A percentile compares a stretch with the other conserved stretches of the same genome.
phyloP scores from a whole-genome alignment of 139 green algal genomes.

The Closterium sp. region DNA sequence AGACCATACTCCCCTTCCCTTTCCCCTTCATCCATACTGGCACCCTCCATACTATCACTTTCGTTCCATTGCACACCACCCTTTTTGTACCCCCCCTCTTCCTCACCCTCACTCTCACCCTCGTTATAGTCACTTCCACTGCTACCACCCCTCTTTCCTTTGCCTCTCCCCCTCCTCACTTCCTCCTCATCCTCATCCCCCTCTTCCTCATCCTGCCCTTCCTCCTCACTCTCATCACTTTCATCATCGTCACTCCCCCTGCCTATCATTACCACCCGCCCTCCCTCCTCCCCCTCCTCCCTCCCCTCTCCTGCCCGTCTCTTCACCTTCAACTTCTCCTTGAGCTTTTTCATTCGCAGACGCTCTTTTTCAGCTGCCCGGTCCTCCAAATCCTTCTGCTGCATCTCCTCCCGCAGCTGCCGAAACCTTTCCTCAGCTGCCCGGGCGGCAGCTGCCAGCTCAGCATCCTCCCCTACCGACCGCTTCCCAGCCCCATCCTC shows the following conservation, averaged over 20 bases:
- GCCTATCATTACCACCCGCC: not conserved
- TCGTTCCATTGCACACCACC: not conserved
- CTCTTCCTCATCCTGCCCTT: not conserved
- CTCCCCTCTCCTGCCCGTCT: not conserved
- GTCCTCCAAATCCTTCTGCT: slow-evolving; percentile 45
- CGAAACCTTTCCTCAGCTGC: slow-evolving; percentile 15
- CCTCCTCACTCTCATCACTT: not conserved
- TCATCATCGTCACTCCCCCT: not conserved
- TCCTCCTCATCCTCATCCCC: not conserved
- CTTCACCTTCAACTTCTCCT: slow-evolving; percentile 46
- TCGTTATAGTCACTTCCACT: not conserved
- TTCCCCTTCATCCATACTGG: not conserved
- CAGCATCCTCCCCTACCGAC: not conserved
- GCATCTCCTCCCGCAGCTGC: slow-evolving; percentile 33
- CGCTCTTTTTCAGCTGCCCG: slow-evolving; percentile 29
- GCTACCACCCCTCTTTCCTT: not conserved
- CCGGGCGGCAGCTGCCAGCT: not conserved
- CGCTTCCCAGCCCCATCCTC: slow-evolving; percentile 5
- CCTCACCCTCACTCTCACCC: not conserved
- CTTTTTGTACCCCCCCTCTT: not conserved
- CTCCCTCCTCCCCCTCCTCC: not conserved
- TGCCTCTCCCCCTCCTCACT: not conserved
- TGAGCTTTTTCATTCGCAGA: slow-evolving; percentile 27
- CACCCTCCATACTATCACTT: not conserved
- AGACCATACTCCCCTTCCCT: not conserved